Evolutionary conservation across 2,329 filamentous ascomycete species (phyloP).

Genomic region (Onygena corvina): DNA sequence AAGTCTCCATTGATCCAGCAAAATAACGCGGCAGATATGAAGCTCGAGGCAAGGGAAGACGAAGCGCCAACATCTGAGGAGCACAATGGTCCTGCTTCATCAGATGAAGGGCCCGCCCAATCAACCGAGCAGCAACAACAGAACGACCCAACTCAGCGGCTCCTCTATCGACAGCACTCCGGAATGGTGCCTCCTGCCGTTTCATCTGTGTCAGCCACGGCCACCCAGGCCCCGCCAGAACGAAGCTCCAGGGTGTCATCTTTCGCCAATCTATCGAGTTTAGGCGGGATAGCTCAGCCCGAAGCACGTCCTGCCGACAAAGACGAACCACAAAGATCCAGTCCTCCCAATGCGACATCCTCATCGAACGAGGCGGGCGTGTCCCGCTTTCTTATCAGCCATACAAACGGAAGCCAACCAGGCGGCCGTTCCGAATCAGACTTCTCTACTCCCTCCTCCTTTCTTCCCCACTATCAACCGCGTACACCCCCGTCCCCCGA

Average conservation of each 20-base stretch:
- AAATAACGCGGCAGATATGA: constrained; percentile 10
- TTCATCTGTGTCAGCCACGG: constrained; percentile 38
- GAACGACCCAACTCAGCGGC: constrained; percentile 28
- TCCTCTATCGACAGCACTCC: constrained; percentile 30
- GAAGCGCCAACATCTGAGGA: neutral
- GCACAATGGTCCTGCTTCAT: neutral
- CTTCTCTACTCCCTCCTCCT: constrained; percentile 36
- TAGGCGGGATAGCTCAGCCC: constrained; percentile 24
- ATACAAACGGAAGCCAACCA: constrained; percentile 22
- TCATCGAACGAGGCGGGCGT: constrained; percentile 39
- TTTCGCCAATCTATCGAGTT: constrained; percentile 26
- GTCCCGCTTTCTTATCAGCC: constrained; percentile 34
- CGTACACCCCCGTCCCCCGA: constrained; percentile 35
- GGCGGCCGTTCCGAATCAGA: constrained; percentile 33
- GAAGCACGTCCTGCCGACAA: constrained; percentile 19
- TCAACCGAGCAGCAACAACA: constrained; percentile 21
- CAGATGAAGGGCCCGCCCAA: neutral
- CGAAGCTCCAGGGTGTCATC: constrained; percentile 27
- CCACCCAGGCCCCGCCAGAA: constrained; percentile 27
- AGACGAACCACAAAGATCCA: constrained; percentile 5
- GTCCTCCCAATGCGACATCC: constrained; percentile 31
- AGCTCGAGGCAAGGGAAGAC: neutral
- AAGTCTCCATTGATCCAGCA: constrained; percentile 16
- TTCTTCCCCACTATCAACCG: constrained; percentile 38
- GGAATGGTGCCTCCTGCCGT: constrained; percentile 38